Percentiles rank a stretch among this genome's conserved stretches.
phyloP scores from a whole-genome alignment of 164 flowering plant genomes.

The Kalanchoe fedtschenkoi region DNA sequence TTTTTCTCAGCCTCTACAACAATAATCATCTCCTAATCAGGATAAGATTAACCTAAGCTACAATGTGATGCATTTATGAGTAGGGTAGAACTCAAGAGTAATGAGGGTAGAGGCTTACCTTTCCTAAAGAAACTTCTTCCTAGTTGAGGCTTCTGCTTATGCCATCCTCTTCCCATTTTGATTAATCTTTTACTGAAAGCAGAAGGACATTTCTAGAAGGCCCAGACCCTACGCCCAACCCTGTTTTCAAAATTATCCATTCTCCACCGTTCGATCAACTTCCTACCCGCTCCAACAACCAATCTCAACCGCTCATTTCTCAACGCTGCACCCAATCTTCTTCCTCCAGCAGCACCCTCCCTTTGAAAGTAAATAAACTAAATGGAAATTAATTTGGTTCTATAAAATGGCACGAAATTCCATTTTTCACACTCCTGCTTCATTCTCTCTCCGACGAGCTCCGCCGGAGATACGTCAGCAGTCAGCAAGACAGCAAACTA shows the following conservation, averaged over 20 bases:
- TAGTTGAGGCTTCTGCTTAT: not conserved
- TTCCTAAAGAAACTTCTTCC: no score
- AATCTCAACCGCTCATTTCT: not conserved
- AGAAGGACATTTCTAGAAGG: not conserved
- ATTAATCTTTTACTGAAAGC: no score
- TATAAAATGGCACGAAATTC: no score
- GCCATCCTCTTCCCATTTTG: not conserved
- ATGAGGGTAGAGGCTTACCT: no score
- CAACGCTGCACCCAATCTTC: not conserved
- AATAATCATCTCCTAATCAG: not conserved
- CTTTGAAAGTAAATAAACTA: not conserved
- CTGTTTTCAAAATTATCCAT: not conserved
- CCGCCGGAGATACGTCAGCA: not conserved
- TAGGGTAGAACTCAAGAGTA: no score
- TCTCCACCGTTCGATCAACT: not conserved
- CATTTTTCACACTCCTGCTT: not conserved
- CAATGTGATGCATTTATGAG: no score
- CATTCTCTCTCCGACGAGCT: not conserved
- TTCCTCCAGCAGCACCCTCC: not conserved
- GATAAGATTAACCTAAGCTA: not conserved
- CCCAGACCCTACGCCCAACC: not conserved
- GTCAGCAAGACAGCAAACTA: no score
- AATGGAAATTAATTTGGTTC: no score
- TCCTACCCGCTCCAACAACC: not conserved
- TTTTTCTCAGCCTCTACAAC: not conserved